Evolutionary conservation across 306 rosid species (phyloP).

Genomic region (Malus sieversii): DNA sequence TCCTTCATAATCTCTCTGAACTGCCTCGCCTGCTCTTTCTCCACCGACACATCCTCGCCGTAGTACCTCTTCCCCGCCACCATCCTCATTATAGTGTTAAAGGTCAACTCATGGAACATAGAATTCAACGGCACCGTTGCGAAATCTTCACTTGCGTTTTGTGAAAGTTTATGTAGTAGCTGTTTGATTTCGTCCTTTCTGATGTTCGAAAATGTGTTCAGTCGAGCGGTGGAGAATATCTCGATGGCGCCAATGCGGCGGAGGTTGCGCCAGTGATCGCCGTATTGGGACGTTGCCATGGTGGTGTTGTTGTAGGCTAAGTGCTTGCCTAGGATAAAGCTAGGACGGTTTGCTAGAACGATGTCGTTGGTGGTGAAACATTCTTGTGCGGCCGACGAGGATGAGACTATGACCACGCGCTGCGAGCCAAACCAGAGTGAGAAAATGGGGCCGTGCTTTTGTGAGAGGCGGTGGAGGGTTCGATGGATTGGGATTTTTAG

Average conservation of each 20-base stretch:
- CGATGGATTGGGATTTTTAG: conserved; percentile 33
- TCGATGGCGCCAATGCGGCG: conserved; percentile 60
- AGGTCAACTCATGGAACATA: conserved; percentile 37
- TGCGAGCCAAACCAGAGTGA: conserved; percentile 28
- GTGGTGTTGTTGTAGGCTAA: conserved; percentile 37
- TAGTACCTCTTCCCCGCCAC: conserved; percentile 60
- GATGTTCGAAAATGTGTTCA: conserved; percentile 18
- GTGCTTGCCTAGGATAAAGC: conserved; percentile 22
- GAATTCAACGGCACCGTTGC: conserved; percentile 30
- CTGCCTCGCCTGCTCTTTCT: neutral
- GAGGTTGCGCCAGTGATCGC: conserved; percentile 76
- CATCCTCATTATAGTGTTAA: conserved; percentile 57
- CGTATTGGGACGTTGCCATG: conserved; percentile 27
- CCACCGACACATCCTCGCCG: conserved; percentile 19
- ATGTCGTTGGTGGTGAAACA: conserved; percentile 67
- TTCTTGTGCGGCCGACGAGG: conserved; percentile 40
- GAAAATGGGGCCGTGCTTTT: conserved; percentile 32
- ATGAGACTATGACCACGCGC: conserved; percentile 37
- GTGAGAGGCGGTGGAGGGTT: conserved; percentile 23
- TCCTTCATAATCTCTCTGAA: neutral
- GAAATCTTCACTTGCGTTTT: neutral
- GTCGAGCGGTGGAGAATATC: conserved; percentile 39
- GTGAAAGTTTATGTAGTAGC: conserved; percentile 22
- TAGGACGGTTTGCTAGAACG: conserved; percentile 44
- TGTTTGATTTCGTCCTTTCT: conserved; percentile 40